Percentiles rank a stretch among this genome's conserved stretches.
Evolutionary conservation across 1,284 basidiomycete genomes (phyloP).

Genomic region (Leccinum pachyderme): DNA sequence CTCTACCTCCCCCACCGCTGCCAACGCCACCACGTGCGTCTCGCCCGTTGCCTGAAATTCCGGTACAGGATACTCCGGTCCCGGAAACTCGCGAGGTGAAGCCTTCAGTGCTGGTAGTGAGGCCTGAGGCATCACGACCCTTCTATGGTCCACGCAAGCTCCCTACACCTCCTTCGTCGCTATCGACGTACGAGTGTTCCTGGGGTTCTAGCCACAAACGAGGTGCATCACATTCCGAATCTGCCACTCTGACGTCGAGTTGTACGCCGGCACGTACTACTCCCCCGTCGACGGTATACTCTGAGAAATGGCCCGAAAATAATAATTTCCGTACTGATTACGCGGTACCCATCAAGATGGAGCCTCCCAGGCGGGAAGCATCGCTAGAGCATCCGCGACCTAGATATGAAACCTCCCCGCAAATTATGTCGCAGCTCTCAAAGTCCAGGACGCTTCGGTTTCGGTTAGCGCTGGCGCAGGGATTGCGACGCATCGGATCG

Average conservation of each 20-base stretch:
- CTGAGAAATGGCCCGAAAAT: slow-evolving; percentile 32
- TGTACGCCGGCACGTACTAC: slow-evolving; percentile 34
- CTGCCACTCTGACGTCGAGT: slow-evolving; percentile 28
- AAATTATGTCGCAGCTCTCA: slow-evolving; percentile 24
- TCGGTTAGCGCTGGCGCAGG: slow-evolving; percentile 25
- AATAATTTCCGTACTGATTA: slow-evolving; percentile 25
- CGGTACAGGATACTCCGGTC: slow-evolving; percentile 14
- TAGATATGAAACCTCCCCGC: slow-evolving; percentile 23
- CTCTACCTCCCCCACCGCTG: slow-evolving; percentile 14
- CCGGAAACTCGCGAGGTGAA: slow-evolving; percentile 24
- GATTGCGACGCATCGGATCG: slow-evolving; percentile 29
- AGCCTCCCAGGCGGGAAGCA: slow-evolving; percentile 22
- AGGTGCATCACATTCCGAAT: slow-evolving; percentile 25
- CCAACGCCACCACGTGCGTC: slow-evolving; percentile 32
- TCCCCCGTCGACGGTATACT: slow-evolving; percentile 34
- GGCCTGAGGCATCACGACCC: slow-evolving; percentile 25
- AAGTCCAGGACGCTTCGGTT: slow-evolving; percentile 28
- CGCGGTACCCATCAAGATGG: slow-evolving; percentile 24
- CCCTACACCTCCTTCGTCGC: slow-evolving; percentile 32
- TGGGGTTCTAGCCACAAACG: slow-evolving; percentile 15
- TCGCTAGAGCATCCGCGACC: slow-evolving; percentile 26
- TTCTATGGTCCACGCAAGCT: slow-evolving; percentile 32
- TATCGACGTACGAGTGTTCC: slow-evolving; percentile 26
- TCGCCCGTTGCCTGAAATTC: slow-evolving; percentile 33
- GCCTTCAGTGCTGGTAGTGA: slow-evolving; percentile 11